Base-by-base conservation (phyloP, 352 stramenopile species). In the Pilasporangium apinafurcum region DNA sequence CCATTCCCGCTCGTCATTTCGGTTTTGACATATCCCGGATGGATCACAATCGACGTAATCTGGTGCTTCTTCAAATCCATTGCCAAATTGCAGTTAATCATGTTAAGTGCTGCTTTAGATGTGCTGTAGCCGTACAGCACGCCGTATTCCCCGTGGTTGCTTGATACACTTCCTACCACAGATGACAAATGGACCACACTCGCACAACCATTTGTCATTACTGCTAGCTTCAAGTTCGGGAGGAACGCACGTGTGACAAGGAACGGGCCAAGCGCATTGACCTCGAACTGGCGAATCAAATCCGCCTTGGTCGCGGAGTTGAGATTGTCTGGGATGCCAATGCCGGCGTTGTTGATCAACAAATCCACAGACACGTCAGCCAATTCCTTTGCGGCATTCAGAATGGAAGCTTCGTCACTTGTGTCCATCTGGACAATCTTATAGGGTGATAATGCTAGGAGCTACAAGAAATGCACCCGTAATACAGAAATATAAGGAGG, bases 51-150 rank as follows among this genome's bases (percentile, higher is more conserved):
- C 17, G 45, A 33, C 12, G 44, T 37, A 42, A 78, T 62, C 21
- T 29, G 43, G 52, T 3, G 3, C 47, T 7, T 50, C 53, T 27
- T 41, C 8, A 65, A 30, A 18, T 73, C 62, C 4, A 42, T 21
- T 13, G 62, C 47, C 2, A 74, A 37, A 2, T 22, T 50, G 18
- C 37, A 46, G 25, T 24, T 56, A 31, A 64, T 16, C 44, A 61
- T 72, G 48, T 83, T 77, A 25, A 78, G 48, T 8, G 55, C 68
- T 3, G 56, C 40, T 43, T 81, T 81, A 14, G 57, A 74, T 34
- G 66, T 47, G 18, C 59, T 44, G 47, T 83, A 79, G 3, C 48
- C 68, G 30, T 74, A 70, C 12, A 51, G 33, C 13, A 58, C 51
- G 20, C 56, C 56, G 9, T 57, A 77, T 13, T 35, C 47, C 33